phyloP scores from a whole-genome alignment of 441 rosid genomes.

The Pelargonium fulgidum region DNA sequence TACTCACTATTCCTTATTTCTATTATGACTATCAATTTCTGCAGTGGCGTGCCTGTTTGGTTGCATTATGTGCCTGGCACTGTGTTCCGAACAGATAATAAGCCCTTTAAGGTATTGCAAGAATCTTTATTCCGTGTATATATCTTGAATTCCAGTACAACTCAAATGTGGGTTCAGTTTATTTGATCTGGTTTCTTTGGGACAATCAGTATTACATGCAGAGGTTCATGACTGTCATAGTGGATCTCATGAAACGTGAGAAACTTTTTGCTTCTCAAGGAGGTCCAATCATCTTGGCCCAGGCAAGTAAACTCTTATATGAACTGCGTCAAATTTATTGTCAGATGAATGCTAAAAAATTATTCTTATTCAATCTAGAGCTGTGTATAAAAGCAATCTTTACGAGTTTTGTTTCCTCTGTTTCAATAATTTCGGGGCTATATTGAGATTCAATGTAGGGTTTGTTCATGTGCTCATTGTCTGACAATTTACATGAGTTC shows the following conservation, averaged over 20 bases:
- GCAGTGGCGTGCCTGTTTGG: constrained; percentile 91
- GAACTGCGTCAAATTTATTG: neutral
- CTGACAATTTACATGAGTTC: too few relatives aligned
- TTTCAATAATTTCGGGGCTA: neutral
- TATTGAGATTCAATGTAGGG: neutral
- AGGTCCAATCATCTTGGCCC: constrained; percentile 93
- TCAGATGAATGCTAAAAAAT: neutral
- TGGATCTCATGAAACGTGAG: constrained; percentile 76
- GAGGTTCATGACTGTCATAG: constrained; percentile 64
- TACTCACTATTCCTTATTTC: neutral
- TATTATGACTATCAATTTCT: neutral
- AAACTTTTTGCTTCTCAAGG: constrained; percentile 93
- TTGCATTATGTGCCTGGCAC: constrained; percentile 81
- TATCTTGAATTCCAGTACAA: neutral
- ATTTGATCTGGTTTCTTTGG: neutral
- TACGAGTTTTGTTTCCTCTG: too few relatives aligned
- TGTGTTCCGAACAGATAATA: constrained; percentile 73
- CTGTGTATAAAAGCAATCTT: neutral
- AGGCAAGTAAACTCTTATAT: constrained; percentile 39
- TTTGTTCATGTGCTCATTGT: neutral
- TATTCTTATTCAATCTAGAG: neutral
- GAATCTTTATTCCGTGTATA: too few relatives aligned
- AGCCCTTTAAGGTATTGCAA: constrained; percentile 66
- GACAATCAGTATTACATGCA: constrained; percentile 64
- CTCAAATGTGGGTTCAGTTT: neutral